Evolutionary conservation across 352 stramenopile species (phyloP).

Genomic region (Salisapilia sapeloensis): DNA sequence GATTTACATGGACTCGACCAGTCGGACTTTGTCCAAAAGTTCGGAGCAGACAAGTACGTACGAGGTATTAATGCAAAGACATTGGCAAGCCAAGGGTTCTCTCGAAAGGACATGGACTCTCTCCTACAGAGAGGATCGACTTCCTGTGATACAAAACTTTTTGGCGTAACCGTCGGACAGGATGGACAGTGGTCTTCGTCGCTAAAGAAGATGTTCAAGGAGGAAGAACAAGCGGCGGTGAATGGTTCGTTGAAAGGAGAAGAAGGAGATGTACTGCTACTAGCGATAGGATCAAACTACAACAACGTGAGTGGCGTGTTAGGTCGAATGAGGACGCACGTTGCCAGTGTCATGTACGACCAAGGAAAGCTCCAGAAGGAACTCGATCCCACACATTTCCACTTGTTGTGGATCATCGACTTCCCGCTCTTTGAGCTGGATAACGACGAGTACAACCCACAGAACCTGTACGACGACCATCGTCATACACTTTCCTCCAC

Average conservation of each 20-base stretch:
- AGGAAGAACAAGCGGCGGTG: conserved; percentile 18
- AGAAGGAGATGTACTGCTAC: conserved; percentile 51
- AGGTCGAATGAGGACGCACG: conserved; percentile 48
- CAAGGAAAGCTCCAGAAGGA: conserved; percentile 43
- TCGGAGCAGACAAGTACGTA: conserved; percentile 11
- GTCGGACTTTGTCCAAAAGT: conserved; percentile 17
- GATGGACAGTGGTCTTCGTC: conserved; percentile 49
- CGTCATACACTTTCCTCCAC: conserved; percentile 43
- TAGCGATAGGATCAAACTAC: conserved; percentile 33
- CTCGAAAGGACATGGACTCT: conserved; percentile 54
- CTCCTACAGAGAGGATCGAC: conserved; percentile 36
- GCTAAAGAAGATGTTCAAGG: conserved; percentile 29
- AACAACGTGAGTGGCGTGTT: conserved; percentile 32
- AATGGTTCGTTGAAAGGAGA: conserved; percentile 27
- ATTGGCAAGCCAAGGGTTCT: conserved; percentile 31
- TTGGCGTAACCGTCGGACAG: conserved; percentile 44
- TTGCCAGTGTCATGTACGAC: conserved; percentile 31
- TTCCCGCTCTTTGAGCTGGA: conserved; percentile 80
- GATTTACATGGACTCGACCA: conserved; percentile 30
- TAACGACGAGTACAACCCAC: conserved; percentile 23
- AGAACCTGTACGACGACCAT: conserved; percentile 6
- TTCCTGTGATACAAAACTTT: conserved; percentile 14
- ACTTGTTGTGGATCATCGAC: conserved; percentile 73
- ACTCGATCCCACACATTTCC: conserved; percentile 45
- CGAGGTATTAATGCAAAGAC: conserved; percentile 59